Base-by-base conservation (phyloP, 768 basidiomycete species). In the Fomitopsis pulvina region DNA sequence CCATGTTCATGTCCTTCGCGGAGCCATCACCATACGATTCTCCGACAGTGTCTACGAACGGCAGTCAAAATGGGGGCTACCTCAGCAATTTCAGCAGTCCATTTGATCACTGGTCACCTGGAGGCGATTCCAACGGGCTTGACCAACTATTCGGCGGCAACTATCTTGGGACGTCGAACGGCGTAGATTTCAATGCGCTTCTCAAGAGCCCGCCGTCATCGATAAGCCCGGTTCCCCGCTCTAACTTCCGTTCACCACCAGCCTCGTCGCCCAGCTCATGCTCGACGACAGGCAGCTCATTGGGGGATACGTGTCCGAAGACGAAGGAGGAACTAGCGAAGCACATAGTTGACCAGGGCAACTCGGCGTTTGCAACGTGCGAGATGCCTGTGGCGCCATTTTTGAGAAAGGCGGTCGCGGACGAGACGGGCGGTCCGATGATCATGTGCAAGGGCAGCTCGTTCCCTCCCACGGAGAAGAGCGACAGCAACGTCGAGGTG, bases 1-100 rank as follows among this genome's bases (percentile, higher is more conserved):
- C 90, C 1, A 75, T 82, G 68, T 91, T 85, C 72, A 88, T 87
- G 72, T 87, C 88, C n/a, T 85, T 85, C 62, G 78, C 83, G 8
- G 71, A 72, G 47, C 67, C 72, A 9, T 60, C 54, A 20, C 56
- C 57, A 30, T 52, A 66, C 48, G 52, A 53, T 57, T 39, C 32
- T 22, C 54, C 55, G 9, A 45, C 53, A 44, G 6, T 59, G 46
- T 24, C 55, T 22, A 26, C 46, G 14, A 52, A 59, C 53, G 58
- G 46, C 18, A 34, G 50, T 28, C 4, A 52, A 44, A 59, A 51
- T 52, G 46, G 44, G 4, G 29, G 41, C 20, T 42, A 20, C 20
- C 24, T 39, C 28, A 30, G 27, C 18, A 44, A n/a, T 25, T 45
- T 51, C 29, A 44, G 28, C 10, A 41, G 49, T 50, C 57, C 59